Conservation (phyloP, 495 filamentous ascomycete species). For the Halenospora varia region DNA sequence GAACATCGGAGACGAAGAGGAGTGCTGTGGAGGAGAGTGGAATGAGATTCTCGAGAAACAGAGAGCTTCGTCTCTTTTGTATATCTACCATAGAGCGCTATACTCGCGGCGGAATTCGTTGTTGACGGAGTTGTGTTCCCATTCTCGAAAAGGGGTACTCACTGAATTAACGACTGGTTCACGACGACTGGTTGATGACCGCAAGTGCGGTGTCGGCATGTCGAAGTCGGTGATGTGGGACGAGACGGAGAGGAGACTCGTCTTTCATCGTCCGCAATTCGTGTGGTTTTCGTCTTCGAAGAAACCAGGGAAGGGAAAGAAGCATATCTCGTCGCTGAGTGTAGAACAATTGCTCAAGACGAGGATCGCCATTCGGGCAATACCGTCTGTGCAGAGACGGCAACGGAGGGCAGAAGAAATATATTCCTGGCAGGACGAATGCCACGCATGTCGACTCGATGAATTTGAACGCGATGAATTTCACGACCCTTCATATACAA, state of each 20-base stretch:
- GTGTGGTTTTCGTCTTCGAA: conserved; percentile 1
- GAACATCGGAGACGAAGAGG: too few relatives aligned
- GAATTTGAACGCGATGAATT: too few relatives aligned
- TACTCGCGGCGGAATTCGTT: too few relatives aligned
- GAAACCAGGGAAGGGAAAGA: background rate
- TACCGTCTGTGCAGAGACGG: background rate
- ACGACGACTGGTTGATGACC: background rate
- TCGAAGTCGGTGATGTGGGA: background rate
- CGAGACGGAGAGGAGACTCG: background rate
- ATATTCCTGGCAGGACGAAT: background rate
- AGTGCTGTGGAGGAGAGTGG: too few relatives aligned
- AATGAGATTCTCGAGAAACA: too few relatives aligned
- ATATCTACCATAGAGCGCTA: background rate
- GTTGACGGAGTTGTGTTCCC: too few relatives aligned
- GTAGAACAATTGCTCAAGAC: conserved; percentile 1
- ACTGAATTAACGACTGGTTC: background rate
- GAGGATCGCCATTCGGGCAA: background rate
- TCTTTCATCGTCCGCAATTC: conserved; percentile 1
- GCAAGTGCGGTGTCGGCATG: background rate
- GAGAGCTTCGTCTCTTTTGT: too few relatives aligned
- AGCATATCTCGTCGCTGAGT: conserved; percentile 4
- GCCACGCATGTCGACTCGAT: background rate
- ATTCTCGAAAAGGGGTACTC: background rate
- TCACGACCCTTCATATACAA: background rate
- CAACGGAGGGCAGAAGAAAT: background rate